Base-by-base conservation (phyloP, 2,329 filamentous ascomycete species). In the Dactylellina sp. region DNA sequence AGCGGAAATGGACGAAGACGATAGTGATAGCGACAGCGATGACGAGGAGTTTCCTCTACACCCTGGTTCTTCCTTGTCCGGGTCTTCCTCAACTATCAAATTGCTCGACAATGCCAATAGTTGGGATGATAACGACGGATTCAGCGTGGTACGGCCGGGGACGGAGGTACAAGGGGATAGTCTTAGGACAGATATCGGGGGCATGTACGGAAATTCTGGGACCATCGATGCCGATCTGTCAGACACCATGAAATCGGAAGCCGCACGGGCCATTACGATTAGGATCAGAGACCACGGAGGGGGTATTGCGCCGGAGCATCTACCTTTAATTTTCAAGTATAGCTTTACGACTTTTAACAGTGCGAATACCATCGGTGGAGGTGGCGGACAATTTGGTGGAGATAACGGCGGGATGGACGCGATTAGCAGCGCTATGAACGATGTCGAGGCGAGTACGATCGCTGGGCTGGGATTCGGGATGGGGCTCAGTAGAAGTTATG, bases 271-370 rank as follows among this genome's bases (percentile, higher is more conserved):
- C 39, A 92, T 99, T 11, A 98, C 95, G 0, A 96, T 99, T 78
- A 89, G 95, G 22, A 97, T 99, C 77, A 89, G 95, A 7, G 95
- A 99, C 80, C 89, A 93, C n/a, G 95, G 95, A 55, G 94, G 94
- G 44, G 95, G 95, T 37, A 98, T 99, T 64, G 87, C 89, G 0
- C 91, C 93, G 0, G 91, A 93, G 14, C 89, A 95, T 25, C 83
- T 95, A 35, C 89, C 89, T 2, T 89, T 94, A 77, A 93, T 99
- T 70, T 99, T 95, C 93, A 93, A 93, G 5, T 99, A 98, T 81
- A 95, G 91, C 75, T 99, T 97, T 81, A 97, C 94, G 18, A 99
- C 95, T 0, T 98, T 98, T 81, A 63, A 77, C n/a, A 59, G 42
- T 40, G 42, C 63, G n/a, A 60, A 55, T n/a, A 70, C 50, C 11